Evolutionary conservation across 1,284 basidiomycete species (phyloP), one percentile per base, ranked within the genome.

Genomic region (Cryptococcus depauperatus): DNA sequence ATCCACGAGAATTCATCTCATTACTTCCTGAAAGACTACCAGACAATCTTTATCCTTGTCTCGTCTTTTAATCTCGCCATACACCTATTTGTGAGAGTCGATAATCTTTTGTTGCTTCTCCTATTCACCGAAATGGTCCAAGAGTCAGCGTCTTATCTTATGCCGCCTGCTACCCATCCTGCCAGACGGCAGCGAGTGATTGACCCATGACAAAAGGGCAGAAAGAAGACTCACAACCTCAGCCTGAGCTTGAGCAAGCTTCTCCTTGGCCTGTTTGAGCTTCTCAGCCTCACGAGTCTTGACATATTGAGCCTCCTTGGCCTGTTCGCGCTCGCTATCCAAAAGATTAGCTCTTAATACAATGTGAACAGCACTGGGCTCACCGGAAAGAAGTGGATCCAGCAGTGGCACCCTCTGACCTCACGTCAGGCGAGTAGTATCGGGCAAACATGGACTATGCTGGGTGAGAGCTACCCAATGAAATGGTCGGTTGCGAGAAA

Each of bases 241-340:
- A 38, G 55, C 63, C 56, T 67, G 55, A 46, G 63, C 63, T n/a
- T 22, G 44, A 30, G 48, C 42, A 19, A 63, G 49, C 51, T 59
- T 57, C 16, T 50, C 47, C 34, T 58, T 41, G 9, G 55, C 55
- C 3, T 29, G 11, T 47, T 52, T 51, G 34, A 52, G 34, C 37
- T 51, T 43, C 25, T 52, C 52, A 34, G 45, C 46, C 47, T 50
- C 47, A 18, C 44, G 40, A 41, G 48, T 53, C 47, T 54, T 55
- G 58, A 69, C 62, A 59, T 69, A 69, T 49, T 68, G 60, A 34
- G 59, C 56, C 56, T 69, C 67, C 56, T 65, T 53, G 44, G 67
- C 67, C 54, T 68, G 59, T 54, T 69, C 67, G 33, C 64, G 61
- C 40, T 64, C 43, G 22, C 65, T 68, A 53, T 18, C 16, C 14